These are phyloP conservation scores for Hygrophorus pudorinus DNA, from an alignment of 768 basidiomycete species.

Conservation along the genomic window DNA sequence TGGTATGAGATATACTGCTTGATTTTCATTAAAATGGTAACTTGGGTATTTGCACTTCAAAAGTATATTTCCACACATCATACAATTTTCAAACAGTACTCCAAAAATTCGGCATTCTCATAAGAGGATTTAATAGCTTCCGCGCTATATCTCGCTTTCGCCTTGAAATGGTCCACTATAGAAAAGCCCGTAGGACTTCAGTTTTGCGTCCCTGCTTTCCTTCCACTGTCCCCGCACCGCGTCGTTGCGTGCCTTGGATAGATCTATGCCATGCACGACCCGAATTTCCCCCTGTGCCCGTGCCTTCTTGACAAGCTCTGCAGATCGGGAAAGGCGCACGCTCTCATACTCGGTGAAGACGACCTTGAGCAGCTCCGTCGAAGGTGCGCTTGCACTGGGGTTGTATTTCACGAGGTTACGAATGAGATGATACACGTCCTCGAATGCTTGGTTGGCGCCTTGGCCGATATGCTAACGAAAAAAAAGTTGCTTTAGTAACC, in stretches of 20 bases:
- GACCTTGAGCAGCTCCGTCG: conserved; percentile 17
- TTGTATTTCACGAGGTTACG: conserved; percentile 23
- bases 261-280: conserved; percentile 22
- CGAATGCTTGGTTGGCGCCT: conserved; percentile 36
- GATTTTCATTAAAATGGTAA: too few relatives aligned
- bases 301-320: conserved; percentile 25
- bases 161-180: too few relatives aligned
- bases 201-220: too few relatives aligned
- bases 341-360: conserved; percentile 26
- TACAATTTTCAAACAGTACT: too few relatives aligned
- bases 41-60: too few relatives aligned
- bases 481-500: conserved; percentile 22
- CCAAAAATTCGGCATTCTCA: too few relatives aligned
- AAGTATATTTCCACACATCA: too few relatives aligned
- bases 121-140: too few relatives aligned
- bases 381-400: conserved; percentile 16
- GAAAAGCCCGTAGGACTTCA: too few relatives aligned
- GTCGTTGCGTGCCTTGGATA: conserved; percentile 21
- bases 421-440: conserved; percentile 28
- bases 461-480: conserved; percentile 32
- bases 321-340: conserved; percentile 25
- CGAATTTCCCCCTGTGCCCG: conserved; percentile 24
- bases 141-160: too few relatives aligned
- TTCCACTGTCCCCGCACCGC: conserved; percentile 1
- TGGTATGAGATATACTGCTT: too few relatives aligned